phyloP scores from a whole-genome alignment of 2,329 filamentous ascomycete genomes.

The Paraphaeosphaeria minitans region DNA sequence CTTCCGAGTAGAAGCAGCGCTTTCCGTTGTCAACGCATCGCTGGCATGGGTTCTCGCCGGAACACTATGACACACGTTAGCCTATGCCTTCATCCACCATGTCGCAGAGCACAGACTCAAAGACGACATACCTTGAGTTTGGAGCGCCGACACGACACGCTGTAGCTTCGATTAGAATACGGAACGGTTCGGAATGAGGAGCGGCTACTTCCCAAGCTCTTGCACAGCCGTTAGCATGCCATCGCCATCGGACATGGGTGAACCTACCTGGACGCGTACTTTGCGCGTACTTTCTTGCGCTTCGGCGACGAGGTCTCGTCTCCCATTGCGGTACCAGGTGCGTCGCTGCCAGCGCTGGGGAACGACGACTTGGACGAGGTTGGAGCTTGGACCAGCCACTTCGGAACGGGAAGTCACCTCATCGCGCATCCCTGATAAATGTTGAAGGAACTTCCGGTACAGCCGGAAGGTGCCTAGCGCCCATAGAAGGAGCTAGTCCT shows the following conservation, averaged over 20 bases:
- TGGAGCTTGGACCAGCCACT: background rate
- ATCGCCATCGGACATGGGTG: slow-evolving; percentile 6
- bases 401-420: slow-evolving; percentile 8
- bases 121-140: slow-evolving; percentile 40
- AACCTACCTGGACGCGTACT: slow-evolving; percentile 44
- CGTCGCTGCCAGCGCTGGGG: slow-evolving; percentile 20
- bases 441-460: too few relatives aligned
- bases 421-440: background rate
- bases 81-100: background rate
- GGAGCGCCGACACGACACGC: slow-evolving; percentile 42
- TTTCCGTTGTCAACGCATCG: slow-evolving; percentile 42
- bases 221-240: slow-evolving; percentile 32
- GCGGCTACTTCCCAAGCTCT: slow-evolving; percentile 8
- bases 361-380: background rate
- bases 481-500: too few relatives aligned
- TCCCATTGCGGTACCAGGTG: slow-evolving; percentile 27
- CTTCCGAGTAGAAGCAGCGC: slow-evolving; percentile 46
- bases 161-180: slow-evolving; percentile 21
- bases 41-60: slow-evolving; percentile 43
- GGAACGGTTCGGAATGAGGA: slow-evolving; percentile 28
- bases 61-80: slow-evolving; percentile 30
- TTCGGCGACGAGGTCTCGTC: slow-evolving; percentile 36
- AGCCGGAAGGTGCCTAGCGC: too few relatives aligned
- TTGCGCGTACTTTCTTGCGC: slow-evolving; percentile 44
- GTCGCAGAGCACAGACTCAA: background rate